phyloP scores from a whole-genome alignment of 1,284 basidiomycete species.

The Boletellus deceptivus region DNA sequence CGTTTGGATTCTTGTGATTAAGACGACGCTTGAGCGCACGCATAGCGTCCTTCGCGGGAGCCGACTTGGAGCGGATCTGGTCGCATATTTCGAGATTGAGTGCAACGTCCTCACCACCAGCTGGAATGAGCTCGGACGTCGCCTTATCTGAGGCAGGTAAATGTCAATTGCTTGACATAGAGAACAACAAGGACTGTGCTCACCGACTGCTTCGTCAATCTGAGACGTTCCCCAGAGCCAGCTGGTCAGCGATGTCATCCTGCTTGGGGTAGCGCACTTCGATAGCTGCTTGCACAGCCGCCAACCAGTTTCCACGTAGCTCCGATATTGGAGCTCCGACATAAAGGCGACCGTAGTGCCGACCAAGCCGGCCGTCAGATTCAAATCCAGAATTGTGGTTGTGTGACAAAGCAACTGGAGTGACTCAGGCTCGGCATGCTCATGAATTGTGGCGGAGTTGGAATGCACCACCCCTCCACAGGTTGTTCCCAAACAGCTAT shows the following conservation, averaged over 20 bases:
- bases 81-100: slow-evolving; percentile 96
- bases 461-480: slow-evolving; percentile 31
- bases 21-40: slow-evolving; percentile 85
- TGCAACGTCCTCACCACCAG: slow-evolving; percentile 86
- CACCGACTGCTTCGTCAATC: slow-evolving; percentile 75
- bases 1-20: slow-evolving; percentile 95
- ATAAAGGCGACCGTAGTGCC: not conserved
- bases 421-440: slow-evolving; percentile 23
- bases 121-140: slow-evolving; percentile 84
- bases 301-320: slow-evolving; percentile 14
- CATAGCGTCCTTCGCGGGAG: slow-evolving; percentile 85
- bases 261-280: slow-evolving; percentile 14
- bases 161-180: not conserved
- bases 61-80: slow-evolving; percentile 91
- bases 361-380: slow-evolving; percentile 4
- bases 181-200: slow-evolving; percentile 25
- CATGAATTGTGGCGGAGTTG: slow-evolving; percentile 37
- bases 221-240: slow-evolving; percentile 78
- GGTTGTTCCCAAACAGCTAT: slow-evolving; percentile 40
- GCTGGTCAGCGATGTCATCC: slow-evolving; percentile 48
- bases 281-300: slow-evolving; percentile 18
- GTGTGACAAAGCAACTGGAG: slow-evolving; percentile 10
- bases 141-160: slow-evolving; percentile 66
- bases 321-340: slow-evolving; percentile 25
- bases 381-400: not conserved